Evolutionary conservation across 176 grass and related monocot species (phyloP).

Genomic region (Oryza glumipatula): DNA sequence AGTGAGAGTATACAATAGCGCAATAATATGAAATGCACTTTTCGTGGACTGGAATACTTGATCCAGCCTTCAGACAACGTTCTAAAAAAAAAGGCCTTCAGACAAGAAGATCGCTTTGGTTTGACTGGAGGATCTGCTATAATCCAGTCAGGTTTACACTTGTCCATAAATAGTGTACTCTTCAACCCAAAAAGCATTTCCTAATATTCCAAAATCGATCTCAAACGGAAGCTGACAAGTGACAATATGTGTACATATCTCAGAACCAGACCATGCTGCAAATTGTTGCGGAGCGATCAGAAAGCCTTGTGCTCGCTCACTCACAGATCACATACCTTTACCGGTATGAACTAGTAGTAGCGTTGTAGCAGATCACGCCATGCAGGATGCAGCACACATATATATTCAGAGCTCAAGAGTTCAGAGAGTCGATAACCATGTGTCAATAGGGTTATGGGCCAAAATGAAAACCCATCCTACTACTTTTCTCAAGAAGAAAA

Average conservation of each 20-base stretch:
- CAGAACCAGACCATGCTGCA: background rate
- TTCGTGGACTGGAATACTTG: no score
- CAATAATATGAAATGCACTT: background rate
- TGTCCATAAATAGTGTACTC: background rate
- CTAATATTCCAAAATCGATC: background rate
- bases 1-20: background rate
- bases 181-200: background rate
- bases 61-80: background rate
- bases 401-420: background rate
- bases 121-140: background rate
- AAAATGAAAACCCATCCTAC: background rate
- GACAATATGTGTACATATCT: background rate
- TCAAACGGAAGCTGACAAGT: background rate
- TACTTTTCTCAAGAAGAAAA: no score
- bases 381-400: background rate
- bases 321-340: background rate
- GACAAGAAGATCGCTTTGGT: background rate
- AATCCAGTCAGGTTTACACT: background rate
- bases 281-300: background rate
- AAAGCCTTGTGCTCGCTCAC: background rate
- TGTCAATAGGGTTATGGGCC: background rate
- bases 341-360: background rate
- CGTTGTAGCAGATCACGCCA: no score
- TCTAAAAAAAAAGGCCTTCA: background rate
- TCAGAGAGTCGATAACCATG: background rate